phyloP scores from a whole-genome alignment of 78 protist genomes.

The Acrasis kona region DNA sequence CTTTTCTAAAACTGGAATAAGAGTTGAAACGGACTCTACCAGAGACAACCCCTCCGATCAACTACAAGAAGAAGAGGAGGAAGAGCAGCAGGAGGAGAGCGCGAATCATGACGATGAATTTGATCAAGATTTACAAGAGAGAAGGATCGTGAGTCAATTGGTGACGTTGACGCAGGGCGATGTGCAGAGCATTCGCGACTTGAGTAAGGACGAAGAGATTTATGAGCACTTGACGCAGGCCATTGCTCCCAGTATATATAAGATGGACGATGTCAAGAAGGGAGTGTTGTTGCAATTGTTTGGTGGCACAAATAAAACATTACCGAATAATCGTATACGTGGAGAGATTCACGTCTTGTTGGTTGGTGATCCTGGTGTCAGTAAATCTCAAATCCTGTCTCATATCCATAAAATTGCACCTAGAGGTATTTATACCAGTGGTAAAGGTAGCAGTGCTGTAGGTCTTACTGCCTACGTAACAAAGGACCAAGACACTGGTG shows the following conservation, averaged over 20 bases:
- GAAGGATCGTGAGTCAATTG: no score
- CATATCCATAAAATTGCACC: conserved; percentile 93
- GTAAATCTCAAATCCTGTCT: conserved; percentile 94
- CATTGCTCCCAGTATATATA: conserved; percentile 95
- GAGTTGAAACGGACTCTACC: background rate
- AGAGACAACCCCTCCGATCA: background rate
- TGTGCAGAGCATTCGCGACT: background rate
- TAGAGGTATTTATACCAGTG: conserved; percentile 98
- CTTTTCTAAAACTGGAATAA: conserved; percentile 2
- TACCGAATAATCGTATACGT: conserved; percentile 6
- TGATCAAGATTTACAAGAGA: no score
- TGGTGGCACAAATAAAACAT: conserved; percentile 65
- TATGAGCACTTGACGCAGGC: conserved; percentile 65
- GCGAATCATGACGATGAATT: background rate
- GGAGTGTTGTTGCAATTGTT: conserved; percentile 96
- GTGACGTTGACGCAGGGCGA: background rate
- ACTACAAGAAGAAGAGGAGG: background rate
- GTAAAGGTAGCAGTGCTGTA: conserved; percentile 96
- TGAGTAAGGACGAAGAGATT: conserved; percentile 52
- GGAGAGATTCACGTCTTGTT: conserved; percentile 94
- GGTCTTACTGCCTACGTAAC: conserved; percentile 98
- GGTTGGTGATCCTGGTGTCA: conserved; percentile 98
- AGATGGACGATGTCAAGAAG: conserved; percentile 87
- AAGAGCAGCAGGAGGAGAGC: background rate
- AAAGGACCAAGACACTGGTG: conserved; percentile 89